phyloP scores from a whole-genome alignment of 345 rosid species.

The Chamaenerion angustifolium region DNA sequence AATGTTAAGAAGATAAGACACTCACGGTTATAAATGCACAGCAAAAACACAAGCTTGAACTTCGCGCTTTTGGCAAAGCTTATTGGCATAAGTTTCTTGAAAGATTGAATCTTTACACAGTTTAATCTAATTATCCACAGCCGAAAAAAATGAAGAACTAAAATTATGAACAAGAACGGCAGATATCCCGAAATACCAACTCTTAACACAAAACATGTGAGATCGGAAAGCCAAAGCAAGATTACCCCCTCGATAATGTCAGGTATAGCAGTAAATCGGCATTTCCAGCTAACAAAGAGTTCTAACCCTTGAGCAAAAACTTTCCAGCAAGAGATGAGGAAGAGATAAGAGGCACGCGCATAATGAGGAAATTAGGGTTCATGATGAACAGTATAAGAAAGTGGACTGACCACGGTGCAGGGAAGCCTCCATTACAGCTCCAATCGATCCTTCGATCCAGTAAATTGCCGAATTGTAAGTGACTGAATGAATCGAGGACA shows the following conservation, averaged over 20 bases:
- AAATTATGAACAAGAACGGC: background rate
- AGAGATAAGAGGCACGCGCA: background rate
- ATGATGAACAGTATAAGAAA: too few species aligned
- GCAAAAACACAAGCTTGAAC: too few species aligned
- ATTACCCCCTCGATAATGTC: background rate
- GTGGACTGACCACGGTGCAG: background rate
- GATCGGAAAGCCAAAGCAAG: slow-evolving; percentile 1
- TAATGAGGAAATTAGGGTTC: slow-evolving; percentile 3
- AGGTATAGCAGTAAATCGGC: background rate
- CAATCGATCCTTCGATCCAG: background rate
- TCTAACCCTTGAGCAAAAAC: background rate
- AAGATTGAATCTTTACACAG: background rate
- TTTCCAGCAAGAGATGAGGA: background rate
- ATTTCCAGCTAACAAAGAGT: background rate
- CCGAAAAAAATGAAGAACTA: background rate
- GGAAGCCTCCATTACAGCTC: slow-evolving; percentile 1
- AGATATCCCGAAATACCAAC: background rate
- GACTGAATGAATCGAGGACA: background rate
- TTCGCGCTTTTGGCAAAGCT: too few species aligned
- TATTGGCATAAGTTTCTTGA: too few species aligned
- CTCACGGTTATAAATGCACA: too few species aligned
- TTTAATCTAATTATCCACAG: background rate
- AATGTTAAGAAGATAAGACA: too few species aligned
- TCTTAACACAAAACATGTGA: background rate
- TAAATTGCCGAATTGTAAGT: background rate